Evolutionary conservation across 2,329 filamentous ascomycete genomes (phyloP).

Genomic region (Alternaria alternata): DNA sequence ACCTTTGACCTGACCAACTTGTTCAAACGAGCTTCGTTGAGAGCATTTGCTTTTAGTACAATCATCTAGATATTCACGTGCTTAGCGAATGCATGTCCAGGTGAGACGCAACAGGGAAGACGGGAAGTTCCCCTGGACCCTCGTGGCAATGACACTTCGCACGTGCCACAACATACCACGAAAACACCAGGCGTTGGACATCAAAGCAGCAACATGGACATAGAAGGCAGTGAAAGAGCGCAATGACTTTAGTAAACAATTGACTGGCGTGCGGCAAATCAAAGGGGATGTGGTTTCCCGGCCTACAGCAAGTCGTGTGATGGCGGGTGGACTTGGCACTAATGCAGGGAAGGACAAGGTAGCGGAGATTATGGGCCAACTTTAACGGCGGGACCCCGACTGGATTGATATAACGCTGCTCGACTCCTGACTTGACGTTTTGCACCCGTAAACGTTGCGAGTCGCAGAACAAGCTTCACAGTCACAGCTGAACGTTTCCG

Average conservation of each 20-base stretch:
- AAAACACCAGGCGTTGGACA: neutral
- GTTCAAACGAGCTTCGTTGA: neutral
- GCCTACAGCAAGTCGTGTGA: conserved; percentile 21
- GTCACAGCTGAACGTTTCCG: neutral
- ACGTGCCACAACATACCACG: neutral
- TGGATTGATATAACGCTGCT: conserved; percentile 10
- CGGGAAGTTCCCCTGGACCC: neutral
- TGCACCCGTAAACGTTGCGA: conserved; percentile 16
- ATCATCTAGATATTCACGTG: neutral
- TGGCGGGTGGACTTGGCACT: conserved; percentile 24
- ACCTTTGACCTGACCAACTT: neutral
- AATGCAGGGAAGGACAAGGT: conserved; percentile 26
- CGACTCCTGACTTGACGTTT: conserved; percentile 13
- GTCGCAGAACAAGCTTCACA: conserved; percentile 7
- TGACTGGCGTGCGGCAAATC: conserved; percentile 3
- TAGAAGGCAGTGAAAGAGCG: neutral
- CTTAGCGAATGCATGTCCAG: neutral
- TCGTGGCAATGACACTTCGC: neutral
- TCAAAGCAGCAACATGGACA: neutral
- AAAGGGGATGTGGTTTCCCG: conserved; percentile 23
- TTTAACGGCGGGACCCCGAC: conserved; percentile 22
- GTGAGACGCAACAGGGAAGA: neutral
- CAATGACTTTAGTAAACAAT: neutral
- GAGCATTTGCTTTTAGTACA: neutral
- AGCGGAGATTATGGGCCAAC: conserved; percentile 25